Base-by-base conservation (phyloP, 805 yeast species). In the Kodamaea leandrae region DNA sequence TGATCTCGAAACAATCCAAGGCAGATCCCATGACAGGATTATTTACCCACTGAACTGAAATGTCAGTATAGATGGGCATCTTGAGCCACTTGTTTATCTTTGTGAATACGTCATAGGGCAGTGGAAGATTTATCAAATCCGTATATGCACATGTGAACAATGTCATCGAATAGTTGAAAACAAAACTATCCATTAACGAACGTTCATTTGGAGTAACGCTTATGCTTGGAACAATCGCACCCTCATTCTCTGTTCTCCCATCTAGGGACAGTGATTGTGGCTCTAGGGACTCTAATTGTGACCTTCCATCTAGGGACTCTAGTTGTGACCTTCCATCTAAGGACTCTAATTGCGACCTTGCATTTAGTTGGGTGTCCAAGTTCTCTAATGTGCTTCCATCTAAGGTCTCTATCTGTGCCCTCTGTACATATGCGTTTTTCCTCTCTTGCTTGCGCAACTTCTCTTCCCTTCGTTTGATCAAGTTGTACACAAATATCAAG, bases 141-240 rank as follows among this genome's bases (percentile, higher is more conserved):
- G 53, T 43, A 14, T 49, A 52, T 2, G 62, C 53, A 13, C 74
- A 60, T 33, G 65, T 59, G 21, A 71, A 58, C 4, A 74, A 46
- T 3, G 65, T 56, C 6, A 66, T 58, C 6, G 72, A 57, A 44
- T 66, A 72, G 42, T 66, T 70, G 52, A 66, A 69, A 3, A 72
- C 49, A 44, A 70, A 73, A 27, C 75, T 70, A 39, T 74, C 78
- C 16, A 69, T 42, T 34, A 70, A 58, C 50, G 70, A 68, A 34
- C 71, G 53, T 43, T 66, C 70, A 39, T 52, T 30, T 43, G 57
- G 49, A 32, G 50, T 41, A 13, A 46, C 38, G 12, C 25, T 39
- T 18, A 28, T 6, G 12, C 13, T 18, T n/a, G 36, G 10, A 6
- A 12, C 29, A 5, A 26, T 13, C 29, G 6, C 29, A 6, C 9